Base-by-base conservation (phyloP, 176 grass and related monocot genomes). In the Zoysia pacifica region DNA sequence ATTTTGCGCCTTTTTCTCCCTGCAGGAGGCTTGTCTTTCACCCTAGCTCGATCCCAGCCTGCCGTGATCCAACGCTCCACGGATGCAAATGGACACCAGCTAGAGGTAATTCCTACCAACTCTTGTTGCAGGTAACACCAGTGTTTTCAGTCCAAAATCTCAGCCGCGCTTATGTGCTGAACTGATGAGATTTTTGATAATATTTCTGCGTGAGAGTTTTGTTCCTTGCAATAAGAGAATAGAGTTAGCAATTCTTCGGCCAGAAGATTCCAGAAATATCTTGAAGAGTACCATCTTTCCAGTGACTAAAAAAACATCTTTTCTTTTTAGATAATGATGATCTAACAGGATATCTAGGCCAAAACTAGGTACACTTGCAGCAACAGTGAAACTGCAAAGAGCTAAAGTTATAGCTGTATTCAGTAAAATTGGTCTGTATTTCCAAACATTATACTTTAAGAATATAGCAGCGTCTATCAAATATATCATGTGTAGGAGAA, bases 211-310 rank as follows among this genome's bases (percentile, higher is more conserved):
- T 81, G 39, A 53, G 71, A 9, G 12, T 53, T 62, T 18, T 51
- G 70, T 67, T 42, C 66, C 18, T 19, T 76, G 37, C 64, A 58
- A 51, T 36, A 48, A 60, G 67, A 48, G 40, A 43, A 47, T 49
- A 65, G 28, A 80, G 55, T 65, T 18, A 53, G 73, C 3, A 79
- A 53, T 49, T 83, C n/a, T 73, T 44, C 37, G 53, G 45, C 45
- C 74, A 74, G 62, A 75, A 72, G 67, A 76, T 85, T 89, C 77
- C 42, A 52, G 72, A 84, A 79, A 84, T 79, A 69, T 84, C 54
- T 84, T 58, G 41, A 51, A 62, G 54, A 28, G 70, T 84, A 28
- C 45, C 53, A 16, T 74, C 15, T 51, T 68, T 67, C 45, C 43
- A 52, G 73, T 38, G 47, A 35, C 35, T 4, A 48, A 42, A 14